Base-by-base conservation (phyloP, 331 rosid genomes). In the Malus hybrid region DNA sequence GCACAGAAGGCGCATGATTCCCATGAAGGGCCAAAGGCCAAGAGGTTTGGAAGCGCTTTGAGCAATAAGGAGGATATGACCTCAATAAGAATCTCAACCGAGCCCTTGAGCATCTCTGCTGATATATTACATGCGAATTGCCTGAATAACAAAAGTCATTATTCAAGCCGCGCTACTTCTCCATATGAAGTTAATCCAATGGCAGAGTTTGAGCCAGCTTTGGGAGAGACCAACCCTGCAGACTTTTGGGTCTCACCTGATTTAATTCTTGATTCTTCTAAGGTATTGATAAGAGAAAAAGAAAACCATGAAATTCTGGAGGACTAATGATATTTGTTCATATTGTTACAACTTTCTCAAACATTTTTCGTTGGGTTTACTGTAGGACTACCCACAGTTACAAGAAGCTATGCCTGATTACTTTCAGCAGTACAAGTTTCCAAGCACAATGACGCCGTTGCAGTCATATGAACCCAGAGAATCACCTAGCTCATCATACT, bases 251-350 rank as follows among this genome's bases (percentile, higher is more conserved):
- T 89, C 73, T 88, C 96, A 48, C 93, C 91, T 19, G 97, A 91
- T 42, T 76, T 89, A 57, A 91, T 90, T 79, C 93, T 93, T 24
- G 98, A 93, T 82, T 89, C 98, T 62, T 91, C 96, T n/a, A 93
- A 89, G 97, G 98, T 93, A 74, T 54, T 64, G 18, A 72, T 70
- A 8, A 20, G 44, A 75, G 18, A 22, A 33, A 77, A 50, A 36
- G 5, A 42, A 71, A 59, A 59, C 65, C 29, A 22, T 36, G 36
- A 76, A 50, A 50, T 12, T 27, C 76, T 19, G 36, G 10, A 15
- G 62, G 74, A n/a, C 27, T 36, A 22, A 46, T 36, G 13, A 39
- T 39, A 39, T 36, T 39, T 39, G 32, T 48, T 33, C 48, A 65
- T 65, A 63, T 33, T 81, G 27, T 48, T 9, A 39, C 72, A 18